These are phyloP conservation scores for Epichloe brachyelytri DNA, from an alignment of 2,329 filamentous ascomycete genomes.

Conservation along the genomic window DNA sequence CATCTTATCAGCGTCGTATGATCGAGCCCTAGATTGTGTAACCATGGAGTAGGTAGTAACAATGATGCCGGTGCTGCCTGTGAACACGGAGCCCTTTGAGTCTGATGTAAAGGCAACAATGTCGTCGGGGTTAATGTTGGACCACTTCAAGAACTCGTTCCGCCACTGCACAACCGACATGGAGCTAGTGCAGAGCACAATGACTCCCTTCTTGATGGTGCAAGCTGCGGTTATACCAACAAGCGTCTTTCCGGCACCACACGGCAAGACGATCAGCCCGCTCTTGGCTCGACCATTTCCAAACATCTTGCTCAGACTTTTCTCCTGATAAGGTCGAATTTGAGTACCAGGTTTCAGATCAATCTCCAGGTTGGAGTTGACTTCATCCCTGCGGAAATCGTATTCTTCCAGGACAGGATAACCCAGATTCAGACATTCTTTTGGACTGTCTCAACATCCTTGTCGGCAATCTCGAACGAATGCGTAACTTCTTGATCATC, in stretches of 20 bases:
- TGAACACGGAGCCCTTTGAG: conserved; percentile 68
- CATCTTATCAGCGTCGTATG: conserved; percentile 91
- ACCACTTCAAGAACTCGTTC: conserved; percentile 95
- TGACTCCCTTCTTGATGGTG: conserved; percentile 92
- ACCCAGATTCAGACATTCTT: conserved; percentile 75
- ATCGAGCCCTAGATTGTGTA: conserved; percentile 75
- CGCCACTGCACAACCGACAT: conserved; percentile 98
- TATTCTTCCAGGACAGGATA: conserved; percentile 92
- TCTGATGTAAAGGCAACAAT: conserved; percentile 93
- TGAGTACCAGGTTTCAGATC: conserved; percentile 80
- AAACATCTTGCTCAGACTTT: conserved; percentile 98
- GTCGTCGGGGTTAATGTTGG: conserved; percentile 82
- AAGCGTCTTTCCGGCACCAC: conserved; percentile 90
- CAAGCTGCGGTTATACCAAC: conserved; percentile 98
- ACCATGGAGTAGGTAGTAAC: conserved; percentile 99
- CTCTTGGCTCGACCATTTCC: conserved; percentile 95
- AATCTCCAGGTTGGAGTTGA: conserved; percentile 85
- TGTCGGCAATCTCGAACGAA: conserved; percentile 79
- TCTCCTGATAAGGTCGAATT: conserved; percentile 92
- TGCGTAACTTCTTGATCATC: conserved; percentile 85
- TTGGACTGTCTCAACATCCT: conserved; percentile 73
- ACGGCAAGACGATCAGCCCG: conserved; percentile 92
- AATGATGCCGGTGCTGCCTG: conserved; percentile 85
- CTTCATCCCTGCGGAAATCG: conserved; percentile 83
- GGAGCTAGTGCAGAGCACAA: conserved; percentile 89